A percentile compares a stretch with the other conserved stretches of the same genome.
Conservation (phyloP, 2,329 filamentous ascomycete species). For the Fusarium stilboides region DNA sequence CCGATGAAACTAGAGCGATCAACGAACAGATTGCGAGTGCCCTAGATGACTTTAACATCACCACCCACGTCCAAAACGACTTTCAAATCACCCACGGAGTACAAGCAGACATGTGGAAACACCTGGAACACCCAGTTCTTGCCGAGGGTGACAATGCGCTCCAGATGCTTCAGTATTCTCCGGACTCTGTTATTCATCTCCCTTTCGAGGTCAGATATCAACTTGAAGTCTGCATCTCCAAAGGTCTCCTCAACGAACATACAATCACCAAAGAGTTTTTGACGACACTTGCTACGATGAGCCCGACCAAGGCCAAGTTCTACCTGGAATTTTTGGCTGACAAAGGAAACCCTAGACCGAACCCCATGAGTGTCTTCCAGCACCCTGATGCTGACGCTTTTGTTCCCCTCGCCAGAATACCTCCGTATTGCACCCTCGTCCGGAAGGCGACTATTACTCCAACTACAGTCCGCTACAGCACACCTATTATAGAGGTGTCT, state of each 20-base stretch:
- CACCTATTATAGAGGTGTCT: slow-evolving; percentile 85
- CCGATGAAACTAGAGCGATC: slow-evolving; percentile 54
- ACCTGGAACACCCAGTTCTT: slow-evolving; percentile 49
- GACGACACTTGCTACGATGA: slow-evolving; percentile 65
- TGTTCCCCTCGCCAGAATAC: slow-evolving; percentile 67
- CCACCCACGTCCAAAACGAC: slow-evolving; percentile 57
- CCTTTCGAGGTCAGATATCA: slow-evolving; percentile 87
- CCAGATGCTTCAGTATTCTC: slow-evolving; percentile 48
- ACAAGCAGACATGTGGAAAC: slow-evolving; percentile 51
- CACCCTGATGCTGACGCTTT: slow-evolving; percentile 65
- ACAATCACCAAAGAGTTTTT: slow-evolving; percentile 80
- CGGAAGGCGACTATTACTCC: slow-evolving; percentile 87
- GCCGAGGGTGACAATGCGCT: slow-evolving; percentile 45
- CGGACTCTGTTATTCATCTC: slow-evolving; percentile 57
- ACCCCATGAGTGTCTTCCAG: slow-evolving; percentile 82
- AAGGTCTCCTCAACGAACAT: slow-evolving; percentile 82
- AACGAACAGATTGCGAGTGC: slow-evolving; percentile 62
- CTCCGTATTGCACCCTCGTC: slow-evolving; percentile 80
- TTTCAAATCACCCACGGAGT: slow-evolving; percentile 58
- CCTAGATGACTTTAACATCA: slow-evolving; percentile 82
- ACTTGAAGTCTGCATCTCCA: slow-evolving; percentile 92
- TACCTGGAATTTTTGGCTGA: slow-evolving; percentile 83
- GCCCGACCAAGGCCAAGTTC: slow-evolving; percentile 68
- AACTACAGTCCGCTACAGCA: slow-evolving; percentile 83
- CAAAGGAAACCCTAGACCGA: slow-evolving; percentile 70